Base-by-base conservation (phyloP, 352 stramenopile genomes). In the Discostella stelligera region DNA sequence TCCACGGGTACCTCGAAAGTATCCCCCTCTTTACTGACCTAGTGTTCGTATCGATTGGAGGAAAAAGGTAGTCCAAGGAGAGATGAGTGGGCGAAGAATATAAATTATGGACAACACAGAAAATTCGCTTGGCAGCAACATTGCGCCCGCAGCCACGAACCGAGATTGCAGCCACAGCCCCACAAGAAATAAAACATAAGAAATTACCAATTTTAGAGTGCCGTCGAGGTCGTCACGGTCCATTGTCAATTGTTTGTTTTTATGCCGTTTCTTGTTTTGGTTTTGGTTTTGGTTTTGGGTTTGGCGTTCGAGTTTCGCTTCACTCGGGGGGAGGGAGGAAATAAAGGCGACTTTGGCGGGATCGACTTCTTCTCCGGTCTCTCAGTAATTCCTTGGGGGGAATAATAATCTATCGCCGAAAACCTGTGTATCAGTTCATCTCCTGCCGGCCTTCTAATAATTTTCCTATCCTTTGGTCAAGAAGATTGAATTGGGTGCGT, bases 1-100 rank as follows among this genome's bases (percentile, higher is more conserved):
- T 87, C 90, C 30, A 96, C 86, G 61, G 95, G 92, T 23, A 98
- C 94, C 80, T 98, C 95, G 87, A 98, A 98, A 74, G 92, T 96
- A 72, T 98, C 95, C 50, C 96, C 97, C 67, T 99, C 96, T 89
- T 98, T 90, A 69, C 82, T 89, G 0, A 91, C 70, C 80, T 83
- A 41, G 21, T 48, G 23, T 65, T 3, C 39, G 32, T 39, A 23
- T 48, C 11, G n/a, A 23, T 30, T 16, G 44, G 21, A 25, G 16
- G 14, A 54, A 59, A 60, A 2, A 59, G 10, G 27, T 13, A 41
- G n/a, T 10, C 7, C n/a, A 8, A 13, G 11, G 11, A 14, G 18
- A 9, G 14, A 16, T 2, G 25, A 20, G 8, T 27, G 13, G 23
- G 3, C 13, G 30, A 9, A 71, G 16, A 50, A 55, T 49, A 20